Evolutionary conservation across 192 early-diverging fungal species (phyloP), one percentile per base, ranked within the genome.

Genomic region (Paraglomus brasilianum): DNA sequence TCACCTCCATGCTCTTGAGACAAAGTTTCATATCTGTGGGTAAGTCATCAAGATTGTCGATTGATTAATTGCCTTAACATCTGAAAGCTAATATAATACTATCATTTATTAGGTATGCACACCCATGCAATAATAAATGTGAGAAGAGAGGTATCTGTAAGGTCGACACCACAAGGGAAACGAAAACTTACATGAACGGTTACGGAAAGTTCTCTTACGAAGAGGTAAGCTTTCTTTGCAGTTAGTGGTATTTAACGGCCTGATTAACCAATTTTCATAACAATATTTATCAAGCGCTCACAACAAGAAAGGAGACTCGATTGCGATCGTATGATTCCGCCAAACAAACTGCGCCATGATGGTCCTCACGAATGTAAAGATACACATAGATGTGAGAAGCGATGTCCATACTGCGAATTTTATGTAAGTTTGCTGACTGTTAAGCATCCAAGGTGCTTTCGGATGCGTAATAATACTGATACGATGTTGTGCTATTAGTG

Each of bases 41-140:
- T 43, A 30, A 17, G 48, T 66, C 49, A 47, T 5, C 5, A 13
- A 11, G 10, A 63, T 50, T 41, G 40, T 30, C 1, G n/a, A 11
- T 43, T 40, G 8, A 14, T 51, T 38, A 1, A 47, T 41, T n/a
- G 11, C 38, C n/a, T n/a, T 66, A 40, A 7, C 24, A 19, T 24
- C 9, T 46, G 19, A 24, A 5, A 8, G 14, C 8, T 7, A 11
- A 9, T 7, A 30, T 14, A 4, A 5, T 22, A 7, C n/a, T 22
- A 22, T 6, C 24, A 41, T 24, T 36, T 11, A 51, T 42, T 50
- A 71, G 70, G 5, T 8, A 68, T 7, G 71, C 67, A 41, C 71
- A 72, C 66, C 71, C 66, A 53, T 72, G 71, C 24, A 30, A 22
- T 15, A 22, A 72, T 39, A 5, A 45, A 30, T 72, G 71, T 44